Evolutionary conservation across 257 asterid species (phyloP).

Genomic region (Datura wrightii): DNA sequence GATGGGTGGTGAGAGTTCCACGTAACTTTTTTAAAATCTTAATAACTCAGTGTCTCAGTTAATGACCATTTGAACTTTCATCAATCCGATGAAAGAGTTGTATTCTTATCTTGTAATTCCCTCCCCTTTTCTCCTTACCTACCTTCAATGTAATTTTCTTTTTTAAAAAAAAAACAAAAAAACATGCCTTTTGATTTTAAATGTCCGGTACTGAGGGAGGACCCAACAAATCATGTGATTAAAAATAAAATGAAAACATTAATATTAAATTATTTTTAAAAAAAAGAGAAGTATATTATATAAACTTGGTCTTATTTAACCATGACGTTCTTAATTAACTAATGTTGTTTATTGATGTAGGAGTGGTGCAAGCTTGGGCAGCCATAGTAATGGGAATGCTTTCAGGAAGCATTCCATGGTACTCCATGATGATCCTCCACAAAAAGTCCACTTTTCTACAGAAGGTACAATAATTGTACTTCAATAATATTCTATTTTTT

Average conservation of each 20-base stretch:
- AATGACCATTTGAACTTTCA: no score
- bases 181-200: not conserved
- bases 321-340: not conserved
- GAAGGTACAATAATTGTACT: conserved; percentile 47
- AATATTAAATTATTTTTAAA: not conserved
- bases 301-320: not conserved
- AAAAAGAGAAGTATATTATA: not conserved
- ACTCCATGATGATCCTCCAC: conserved; percentile 89
- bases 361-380: conserved; percentile 95
- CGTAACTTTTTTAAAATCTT: not conserved
- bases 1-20: not conserved
- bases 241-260: not conserved
- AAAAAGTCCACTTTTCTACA: conserved; percentile 83
- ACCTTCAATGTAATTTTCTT: no score
- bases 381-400: conserved; percentile 82
- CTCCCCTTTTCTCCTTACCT: no score
- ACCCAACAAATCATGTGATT: not conserved
- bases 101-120: no score
- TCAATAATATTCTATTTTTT: not conserved
- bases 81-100: no score
- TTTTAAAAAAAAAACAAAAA: no score
- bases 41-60: no score
- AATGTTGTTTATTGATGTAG: conserved; percentile 40
- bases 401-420: conserved; percentile 90
- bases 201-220: not conserved